Evolutionary conservation across 2,329 filamentous ascomycete species (phyloP).

Genomic region (Fusarium humuli): DNA sequence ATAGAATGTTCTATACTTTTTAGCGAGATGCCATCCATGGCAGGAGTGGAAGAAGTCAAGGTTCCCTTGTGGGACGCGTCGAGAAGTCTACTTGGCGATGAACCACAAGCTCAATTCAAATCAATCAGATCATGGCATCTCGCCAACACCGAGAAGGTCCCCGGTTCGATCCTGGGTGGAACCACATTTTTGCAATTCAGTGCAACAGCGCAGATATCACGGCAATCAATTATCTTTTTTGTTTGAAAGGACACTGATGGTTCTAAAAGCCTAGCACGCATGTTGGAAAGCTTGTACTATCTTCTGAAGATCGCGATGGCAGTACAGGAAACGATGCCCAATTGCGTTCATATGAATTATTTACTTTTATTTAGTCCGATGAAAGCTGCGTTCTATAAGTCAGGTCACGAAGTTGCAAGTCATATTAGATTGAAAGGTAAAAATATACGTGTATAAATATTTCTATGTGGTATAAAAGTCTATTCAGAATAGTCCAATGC

Average conservation of each 20-base stretch:
- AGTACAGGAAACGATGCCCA: neutral
- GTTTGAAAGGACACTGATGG: neutral
- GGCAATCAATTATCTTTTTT: neutral
- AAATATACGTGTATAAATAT: neutral
- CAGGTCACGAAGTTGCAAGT: fast-evolving
- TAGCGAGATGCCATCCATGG: neutral
- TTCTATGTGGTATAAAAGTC: neutral
- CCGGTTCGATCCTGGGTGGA: conserved; percentile 14
- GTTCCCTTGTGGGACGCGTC: neutral
- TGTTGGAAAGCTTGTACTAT: no score
- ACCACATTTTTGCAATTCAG: conserved; percentile 7
- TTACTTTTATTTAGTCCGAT: neutral
- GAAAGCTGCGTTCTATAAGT: neutral
- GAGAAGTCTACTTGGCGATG: neutral
- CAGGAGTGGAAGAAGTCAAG: neutral
- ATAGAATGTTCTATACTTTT: neutral
- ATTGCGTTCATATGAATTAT: no score
- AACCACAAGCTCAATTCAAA: neutral
- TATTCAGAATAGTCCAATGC: conserved; percentile 5
- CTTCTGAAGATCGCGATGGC: fast-evolving
- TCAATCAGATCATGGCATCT: conserved; percentile 1
- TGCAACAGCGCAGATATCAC: neutral
- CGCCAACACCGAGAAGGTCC: conserved; percentile 10
- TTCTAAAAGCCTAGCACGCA: fast-evolving
- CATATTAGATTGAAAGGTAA: neutral